Evolutionary conservation across 495 filamentous ascomycete species (phyloP).

Genomic region (Neurospora sp.): DNA sequence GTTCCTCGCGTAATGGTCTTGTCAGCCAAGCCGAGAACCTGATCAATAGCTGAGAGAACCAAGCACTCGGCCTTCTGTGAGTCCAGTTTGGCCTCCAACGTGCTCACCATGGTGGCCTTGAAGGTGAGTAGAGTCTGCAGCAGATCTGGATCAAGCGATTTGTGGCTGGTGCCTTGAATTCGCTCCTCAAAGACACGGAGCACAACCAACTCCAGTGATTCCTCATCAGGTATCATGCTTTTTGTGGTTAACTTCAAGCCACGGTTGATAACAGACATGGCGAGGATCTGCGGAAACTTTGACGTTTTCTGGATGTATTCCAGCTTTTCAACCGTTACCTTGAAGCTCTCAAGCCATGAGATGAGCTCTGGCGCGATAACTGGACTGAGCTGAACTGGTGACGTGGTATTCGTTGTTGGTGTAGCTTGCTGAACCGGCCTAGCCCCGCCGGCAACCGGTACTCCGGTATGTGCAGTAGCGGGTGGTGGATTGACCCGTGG

Average conservation of each 20-base stretch:
- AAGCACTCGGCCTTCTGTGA: constrained; percentile 19
- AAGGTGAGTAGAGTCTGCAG: constrained; percentile 15
- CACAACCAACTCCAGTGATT: constrained; percentile 20
- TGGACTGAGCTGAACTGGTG: constrained; percentile 11
- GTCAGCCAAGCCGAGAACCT: constrained; percentile 25
- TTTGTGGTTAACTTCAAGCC: constrained; percentile 19
- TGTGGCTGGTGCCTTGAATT: constrained; percentile 4
- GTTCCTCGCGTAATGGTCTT: constrained; percentile 17
- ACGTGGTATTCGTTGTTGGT: not conserved
- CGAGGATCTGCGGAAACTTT: constrained; percentile 12
- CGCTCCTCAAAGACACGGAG: constrained; percentile 17
- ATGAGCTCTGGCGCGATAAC: constrained; percentile 20
- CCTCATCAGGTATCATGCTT: constrained; percentile 14
- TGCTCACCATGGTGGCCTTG: constrained; percentile 18
- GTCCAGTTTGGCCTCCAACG: constrained; percentile 16
- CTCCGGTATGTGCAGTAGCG: not conserved
- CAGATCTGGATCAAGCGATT: constrained; percentile 18
- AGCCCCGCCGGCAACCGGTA: not conserved
- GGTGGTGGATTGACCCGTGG: constrained; percentile 5
- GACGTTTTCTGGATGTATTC: constrained; percentile 6
- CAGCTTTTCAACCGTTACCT: constrained; percentile 16
- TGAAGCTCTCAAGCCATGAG: constrained; percentile 20
- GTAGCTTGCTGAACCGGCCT: constrained; percentile 6
- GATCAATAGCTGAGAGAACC: constrained; percentile 27
- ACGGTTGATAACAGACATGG: constrained; percentile 25